phyloP scores from a whole-genome alignment of 2,329 filamentous ascomycete species.

The Pseudopyricularia cyperi region DNA sequence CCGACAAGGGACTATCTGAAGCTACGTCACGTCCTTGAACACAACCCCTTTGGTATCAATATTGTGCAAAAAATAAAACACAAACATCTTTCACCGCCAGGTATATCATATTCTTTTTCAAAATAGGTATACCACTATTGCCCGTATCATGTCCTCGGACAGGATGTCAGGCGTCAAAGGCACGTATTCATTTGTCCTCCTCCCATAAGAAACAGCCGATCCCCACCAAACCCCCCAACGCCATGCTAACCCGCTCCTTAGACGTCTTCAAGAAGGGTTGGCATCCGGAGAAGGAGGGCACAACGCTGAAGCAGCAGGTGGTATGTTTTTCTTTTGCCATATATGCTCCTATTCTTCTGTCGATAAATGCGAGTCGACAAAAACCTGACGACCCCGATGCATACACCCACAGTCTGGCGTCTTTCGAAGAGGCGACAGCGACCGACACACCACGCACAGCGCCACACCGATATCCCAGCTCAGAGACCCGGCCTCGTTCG shows the following conservation, averaged over 20 bases:
- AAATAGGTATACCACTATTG: neutral
- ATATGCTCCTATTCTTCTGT: too few species aligned
- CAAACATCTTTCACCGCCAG: too few species aligned
- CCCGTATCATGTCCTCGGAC: neutral
- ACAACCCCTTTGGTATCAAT: too few species aligned
- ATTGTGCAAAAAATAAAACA: too few species aligned
- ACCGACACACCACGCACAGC: neutral
- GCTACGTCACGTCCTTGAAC: too few species aligned
- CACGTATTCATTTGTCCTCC: neutral
- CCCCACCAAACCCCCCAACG: too few species aligned
- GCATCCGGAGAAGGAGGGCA: constrained; percentile 33
- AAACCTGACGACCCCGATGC: constrained; percentile 3
- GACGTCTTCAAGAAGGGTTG: constrained; percentile 37
- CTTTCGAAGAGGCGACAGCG: constrained; percentile 23
- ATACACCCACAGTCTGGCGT: constrained; percentile 26
- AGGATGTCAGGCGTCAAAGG: neutral
- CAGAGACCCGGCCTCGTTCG: constrained; percentile 66
- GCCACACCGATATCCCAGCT: constrained; percentile 54
- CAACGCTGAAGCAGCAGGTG: constrained; percentile 28
- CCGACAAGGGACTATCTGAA: too few species aligned
- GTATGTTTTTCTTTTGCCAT: constrained; percentile 24
- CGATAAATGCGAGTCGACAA: too few species aligned
- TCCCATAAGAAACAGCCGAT: neutral
- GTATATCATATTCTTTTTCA: too few species aligned
- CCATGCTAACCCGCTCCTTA: neutral